Conservation (phyloP, 768 basidiomycete genomes). For the Pisolithus marmoratus region DNA sequence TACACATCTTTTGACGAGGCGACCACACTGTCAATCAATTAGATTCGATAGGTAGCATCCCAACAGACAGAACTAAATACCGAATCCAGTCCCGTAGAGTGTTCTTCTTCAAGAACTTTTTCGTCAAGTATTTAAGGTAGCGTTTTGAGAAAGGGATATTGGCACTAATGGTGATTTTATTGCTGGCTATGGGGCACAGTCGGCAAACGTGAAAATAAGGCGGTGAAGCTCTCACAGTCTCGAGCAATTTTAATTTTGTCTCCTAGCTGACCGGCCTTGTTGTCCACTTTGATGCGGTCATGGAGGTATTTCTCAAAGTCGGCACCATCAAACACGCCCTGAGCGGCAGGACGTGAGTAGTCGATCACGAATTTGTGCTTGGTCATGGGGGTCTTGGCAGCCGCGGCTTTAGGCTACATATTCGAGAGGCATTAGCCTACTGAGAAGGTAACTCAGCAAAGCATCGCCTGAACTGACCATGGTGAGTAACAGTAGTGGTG, state of each 20-base stretch:
- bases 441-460: conserved; percentile 92
- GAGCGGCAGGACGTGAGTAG: conserved; percentile 75
- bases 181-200: conserved; percentile 46
- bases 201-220: conserved; percentile 1
- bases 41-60: conserved; percentile 5
- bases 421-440: conserved; percentile 66
- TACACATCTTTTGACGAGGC: conserved; percentile 91
- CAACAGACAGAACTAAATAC: conserved; percentile 29
- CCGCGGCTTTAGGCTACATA: conserved; percentile 53
- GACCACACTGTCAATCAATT: conserved; percentile 56
- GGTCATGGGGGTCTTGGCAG: conserved; percentile 44
- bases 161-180: conserved; percentile 80
- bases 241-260: conserved; percentile 83
- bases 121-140: conserved; percentile 97
- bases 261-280: conserved; percentile 87
- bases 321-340: conserved; percentile 56
- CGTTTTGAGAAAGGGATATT: conserved; percentile 92
- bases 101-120: conserved; percentile 99
- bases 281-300: conserved; percentile 91
- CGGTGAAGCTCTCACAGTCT: conserved; percentile 50
- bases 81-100: conserved; percentile 94
- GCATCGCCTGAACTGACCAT: conserved; percentile 76
- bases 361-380: conserved; percentile 83
- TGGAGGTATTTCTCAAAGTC: conserved; percentile 85
- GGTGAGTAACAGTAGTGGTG: conserved; percentile 32